Conservation (phyloP, 2,329 filamentous ascomycete species). For the Aschersonia sp. region DNA sequence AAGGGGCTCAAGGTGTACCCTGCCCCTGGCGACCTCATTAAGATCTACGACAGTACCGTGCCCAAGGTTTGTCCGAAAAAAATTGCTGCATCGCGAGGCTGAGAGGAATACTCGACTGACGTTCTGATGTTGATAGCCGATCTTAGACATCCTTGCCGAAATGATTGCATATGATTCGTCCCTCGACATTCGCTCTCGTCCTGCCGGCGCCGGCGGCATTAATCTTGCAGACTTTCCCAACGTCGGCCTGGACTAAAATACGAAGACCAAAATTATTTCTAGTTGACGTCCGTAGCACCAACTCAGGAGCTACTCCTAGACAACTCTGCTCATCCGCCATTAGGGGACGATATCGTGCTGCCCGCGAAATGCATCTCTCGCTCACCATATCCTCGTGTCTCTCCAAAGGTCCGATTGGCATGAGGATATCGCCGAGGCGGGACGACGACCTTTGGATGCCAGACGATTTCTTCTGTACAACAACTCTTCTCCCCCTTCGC, state of each 20-base stretch:
- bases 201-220: constrained; percentile 19
- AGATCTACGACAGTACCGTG: constrained; percentile 97
- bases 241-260: constrained; percentile 36
- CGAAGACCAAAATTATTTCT: neutral
- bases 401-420: too few species aligned
- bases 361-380: too few species aligned
- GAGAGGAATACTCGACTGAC: too few species aligned
- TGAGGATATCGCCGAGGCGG: too few species aligned
- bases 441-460: neutral
- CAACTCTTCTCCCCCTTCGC: constrained; percentile 19
- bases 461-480: constrained; percentile 19
- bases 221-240: constrained; percentile 33
- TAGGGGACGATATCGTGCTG: too few species aligned
- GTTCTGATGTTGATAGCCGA: constrained; percentile 38
- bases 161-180: constrained; percentile 89
- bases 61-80: constrained; percentile 52
- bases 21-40: constrained; percentile 79
- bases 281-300: too few species aligned
- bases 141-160: constrained; percentile 90
- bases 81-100: too few species aligned
- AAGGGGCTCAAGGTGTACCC: constrained; percentile 98
- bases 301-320: too few species aligned
- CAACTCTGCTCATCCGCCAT: too few species aligned
- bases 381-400: too few species aligned
- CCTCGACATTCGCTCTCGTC: constrained; percentile 40